Conservation (phyloP, 352 stramenopile genomes). For the Phytophthora fragariaefolia region DNA sequence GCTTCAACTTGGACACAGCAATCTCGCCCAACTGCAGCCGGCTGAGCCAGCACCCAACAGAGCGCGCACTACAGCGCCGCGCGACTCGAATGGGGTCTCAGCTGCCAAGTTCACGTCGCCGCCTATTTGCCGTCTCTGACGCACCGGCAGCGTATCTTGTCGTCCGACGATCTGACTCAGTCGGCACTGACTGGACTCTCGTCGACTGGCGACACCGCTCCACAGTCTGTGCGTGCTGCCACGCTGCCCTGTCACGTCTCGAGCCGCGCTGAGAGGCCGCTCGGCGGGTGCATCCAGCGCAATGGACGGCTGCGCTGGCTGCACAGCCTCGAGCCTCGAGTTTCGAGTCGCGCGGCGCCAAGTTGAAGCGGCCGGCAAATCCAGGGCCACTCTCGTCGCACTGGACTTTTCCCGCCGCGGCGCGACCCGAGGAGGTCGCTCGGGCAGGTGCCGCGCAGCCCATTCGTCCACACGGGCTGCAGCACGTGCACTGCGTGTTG, state of each 20-base stretch:
- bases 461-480: slow-evolving; percentile 1
- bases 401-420: slow-evolving; percentile 1
- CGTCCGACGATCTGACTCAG: slow-evolving; percentile 3
- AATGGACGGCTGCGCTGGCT: slow-evolving; percentile 10
- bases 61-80: no score
- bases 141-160: background rate
- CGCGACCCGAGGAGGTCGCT: background rate
- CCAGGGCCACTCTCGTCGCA: background rate
- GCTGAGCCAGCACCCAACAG: no score
- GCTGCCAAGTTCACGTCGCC: background rate
- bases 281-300: background rate
- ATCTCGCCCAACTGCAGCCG: no score
- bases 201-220: slow-evolving; percentile 13
- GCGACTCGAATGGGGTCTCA: no score
- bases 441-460: no score
- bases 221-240: background rate
- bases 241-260: slow-evolving; percentile 15
- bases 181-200: background rate
- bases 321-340: no score
- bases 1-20: no score
- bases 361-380: slow-evolving; percentile 5
- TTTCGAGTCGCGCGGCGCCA: no score
- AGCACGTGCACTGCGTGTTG: no score
- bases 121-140: background rate
- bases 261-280: background rate